Percentiles rank a stretch among this genome's conserved stretches.
Conservation (phyloP, 805 yeast species). For the Saccharomycopsis fermentans region DNA sequence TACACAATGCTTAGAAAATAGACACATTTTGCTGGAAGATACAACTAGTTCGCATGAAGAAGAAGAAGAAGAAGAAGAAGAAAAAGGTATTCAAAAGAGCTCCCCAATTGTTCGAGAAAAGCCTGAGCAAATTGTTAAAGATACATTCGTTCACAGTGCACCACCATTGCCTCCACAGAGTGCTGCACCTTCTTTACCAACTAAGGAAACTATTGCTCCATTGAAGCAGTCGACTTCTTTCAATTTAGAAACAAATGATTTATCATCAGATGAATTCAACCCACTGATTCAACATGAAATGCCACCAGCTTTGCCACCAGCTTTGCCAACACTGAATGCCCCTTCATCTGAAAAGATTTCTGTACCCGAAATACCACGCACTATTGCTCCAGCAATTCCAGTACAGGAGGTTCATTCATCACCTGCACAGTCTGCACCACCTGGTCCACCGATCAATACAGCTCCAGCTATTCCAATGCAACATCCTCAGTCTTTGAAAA, state of each 20-base stretch:
- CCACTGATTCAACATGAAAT: too few species aligned
- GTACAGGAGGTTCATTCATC: background rate
- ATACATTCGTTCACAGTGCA: slow-evolving; percentile 4
- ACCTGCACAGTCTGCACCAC: too few species aligned
- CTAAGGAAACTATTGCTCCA: background rate
- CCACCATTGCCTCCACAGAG: slow-evolving; percentile 18
- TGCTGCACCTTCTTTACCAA: slow-evolving; percentile 18
- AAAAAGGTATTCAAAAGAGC: background rate
- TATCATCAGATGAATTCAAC: too few species aligned
- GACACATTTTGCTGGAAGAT: slow-evolving; percentile 13
- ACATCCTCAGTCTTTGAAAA: slow-evolving; percentile 1
- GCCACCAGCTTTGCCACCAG: too few species aligned
- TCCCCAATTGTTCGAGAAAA: background rate
- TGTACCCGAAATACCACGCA: background rate
- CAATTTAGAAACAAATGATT: too few species aligned
- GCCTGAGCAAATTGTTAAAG: background rate
- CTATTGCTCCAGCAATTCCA: background rate
- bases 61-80: too few species aligned
- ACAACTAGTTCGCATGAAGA: too few species aligned
- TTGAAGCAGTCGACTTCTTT: background rate
- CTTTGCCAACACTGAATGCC: too few species aligned
- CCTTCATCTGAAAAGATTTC: too few species aligned
- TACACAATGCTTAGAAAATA: slow-evolving; percentile 1
- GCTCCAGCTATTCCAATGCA: background rate
- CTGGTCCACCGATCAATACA: background rate